A percentile compares a stretch with the other conserved stretches of the same genome.
phyloP scores from a whole-genome alignment of 2,329 filamentous ascomycete species.

The Phaeosphaeriaceae sp. region DNA sequence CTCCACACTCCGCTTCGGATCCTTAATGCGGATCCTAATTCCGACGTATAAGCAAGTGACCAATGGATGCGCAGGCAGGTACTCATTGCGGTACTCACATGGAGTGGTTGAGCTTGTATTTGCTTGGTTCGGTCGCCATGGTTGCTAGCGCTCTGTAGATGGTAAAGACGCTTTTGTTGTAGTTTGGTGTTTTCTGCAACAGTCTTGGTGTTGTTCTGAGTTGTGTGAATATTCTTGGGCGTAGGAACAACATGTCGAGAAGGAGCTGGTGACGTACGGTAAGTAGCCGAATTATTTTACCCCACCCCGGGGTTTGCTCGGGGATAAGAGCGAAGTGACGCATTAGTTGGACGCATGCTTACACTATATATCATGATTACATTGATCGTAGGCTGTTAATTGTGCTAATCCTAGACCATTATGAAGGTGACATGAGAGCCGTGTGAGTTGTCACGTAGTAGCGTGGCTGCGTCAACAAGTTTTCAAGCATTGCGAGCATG shows the following conservation, averaged over 20 bases:
- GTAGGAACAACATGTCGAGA: conserved; percentile 32
- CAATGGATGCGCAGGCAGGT: conserved; percentile 17
- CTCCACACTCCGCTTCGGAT: conserved; percentile 82
- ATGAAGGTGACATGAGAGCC: too few species aligned
- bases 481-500: too few species aligned
- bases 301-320: conserved; percentile 17
- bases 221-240: conserved; percentile 14
- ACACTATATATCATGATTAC: too few species aligned
- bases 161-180: conserved; percentile 14
- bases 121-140: conserved; percentile 64
- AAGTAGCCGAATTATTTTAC: conserved; percentile 18
- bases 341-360: background rate
- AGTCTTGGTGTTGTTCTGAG: conserved; percentile 12
- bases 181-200: conserved; percentile 11
- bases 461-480: too few species aligned
- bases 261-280: conserved; percentile 21
- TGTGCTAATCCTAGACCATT: too few species aligned
- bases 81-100: conserved; percentile 54
- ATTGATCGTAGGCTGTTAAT: too few species aligned
- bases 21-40: conserved; percentile 77
- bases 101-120: conserved; percentile 71
- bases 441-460: too few species aligned
- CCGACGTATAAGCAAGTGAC: conserved; percentile 6
- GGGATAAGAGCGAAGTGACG: background rate
- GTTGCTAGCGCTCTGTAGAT: conserved; percentile 50